Base-by-base conservation (phyloP, 2,329 filamentous ascomycete genomes). In the Aspergillus terreus region DNA sequence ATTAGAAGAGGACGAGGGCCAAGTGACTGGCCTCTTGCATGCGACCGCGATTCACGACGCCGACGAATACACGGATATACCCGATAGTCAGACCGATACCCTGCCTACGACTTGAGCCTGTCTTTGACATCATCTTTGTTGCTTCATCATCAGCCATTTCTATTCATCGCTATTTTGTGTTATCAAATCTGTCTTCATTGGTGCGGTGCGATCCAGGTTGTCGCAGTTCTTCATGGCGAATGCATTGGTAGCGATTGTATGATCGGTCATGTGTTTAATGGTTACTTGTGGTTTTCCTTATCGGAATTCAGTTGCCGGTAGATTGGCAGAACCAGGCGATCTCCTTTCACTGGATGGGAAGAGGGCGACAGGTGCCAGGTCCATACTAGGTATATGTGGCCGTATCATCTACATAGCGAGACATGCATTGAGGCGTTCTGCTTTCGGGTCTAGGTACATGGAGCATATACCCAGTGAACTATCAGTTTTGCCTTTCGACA, bases 1-100 rank as follows among this genome's bases (percentile, higher is more conserved):
- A 58, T 53, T 73, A 47, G 71, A 73, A 47, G 71, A 73, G 60
- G 71, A 73, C 27, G 71, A 73, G 52, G 70, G 68, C 42, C 69
- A 70, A 47, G 65, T 73, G 52, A 69, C 69, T 21, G 71, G 69
- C 51, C 62, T 74, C 49, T 67, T 74, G 70, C 66, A 72, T 58
- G 71, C 71, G 25, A 67, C 71, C 4, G 70, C 59, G 49, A 71
- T 73, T 60, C 68, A 71, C 49, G 71, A 74, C 56, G 35, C 14
- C 11, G 70, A 72, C 51, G 69, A 72, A 45, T 71, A 72, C 49
- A 68, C 71, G 56, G 68, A 70, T 58, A 64, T 71, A 53, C 61
- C 61, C 52, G 62, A 63, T 58, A 53, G 66, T 54, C 61, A 65
- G 57, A 63, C 58, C 70, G 66, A 70, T 69, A 69, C 65, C 66